A percentile compares a stretch with the other conserved stretches of the same genome.
phyloP scores from a whole-genome alignment of 495 filamentous ascomycete species.

The Aspergillus heteromorphus region DNA sequence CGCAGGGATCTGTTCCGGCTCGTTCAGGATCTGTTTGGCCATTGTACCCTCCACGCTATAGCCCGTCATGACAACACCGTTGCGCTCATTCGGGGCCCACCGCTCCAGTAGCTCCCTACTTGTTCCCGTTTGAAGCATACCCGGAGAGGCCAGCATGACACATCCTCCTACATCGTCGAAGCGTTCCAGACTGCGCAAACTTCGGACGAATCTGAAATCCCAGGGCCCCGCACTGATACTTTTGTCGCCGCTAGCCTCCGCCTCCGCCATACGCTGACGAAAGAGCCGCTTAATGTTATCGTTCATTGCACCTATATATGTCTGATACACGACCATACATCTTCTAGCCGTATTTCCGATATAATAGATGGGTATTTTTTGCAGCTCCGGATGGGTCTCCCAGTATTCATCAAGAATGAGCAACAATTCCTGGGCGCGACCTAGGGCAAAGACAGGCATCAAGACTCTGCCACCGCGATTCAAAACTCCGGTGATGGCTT shows the following conservation, averaged over 20 bases:
- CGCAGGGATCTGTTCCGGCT: constrained; percentile 87
- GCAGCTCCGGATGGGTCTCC: constrained; percentile 76
- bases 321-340: constrained; percentile 98
- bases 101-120: constrained; percentile 86
- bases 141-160: constrained; percentile 93
- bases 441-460: constrained; percentile 93
- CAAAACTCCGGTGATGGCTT: constrained; percentile 81
- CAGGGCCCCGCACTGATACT: constrained; percentile 77
- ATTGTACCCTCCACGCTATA: constrained; percentile 98
- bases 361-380: constrained; percentile 93
- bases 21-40: constrained; percentile 89
- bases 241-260: constrained; percentile 67
- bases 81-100: constrained; percentile 92
- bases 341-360: constrained; percentile 88
- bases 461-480: constrained; percentile 87
- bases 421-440: constrained; percentile 86
- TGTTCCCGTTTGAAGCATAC: constrained; percentile 96
- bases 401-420: constrained; percentile 97
- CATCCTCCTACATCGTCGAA: constrained; percentile 95
- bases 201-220: constrained; percentile 91
- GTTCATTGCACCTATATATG: constrained; percentile 96
- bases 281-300: constrained; percentile 94
- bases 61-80: constrained; percentile 94
- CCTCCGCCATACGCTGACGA: constrained; percentile 78
- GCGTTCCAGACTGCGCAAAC: constrained; percentile 83